phyloP scores from a whole-genome alignment of 257 asterid genomes.

The Solanum dulcamara region DNA sequence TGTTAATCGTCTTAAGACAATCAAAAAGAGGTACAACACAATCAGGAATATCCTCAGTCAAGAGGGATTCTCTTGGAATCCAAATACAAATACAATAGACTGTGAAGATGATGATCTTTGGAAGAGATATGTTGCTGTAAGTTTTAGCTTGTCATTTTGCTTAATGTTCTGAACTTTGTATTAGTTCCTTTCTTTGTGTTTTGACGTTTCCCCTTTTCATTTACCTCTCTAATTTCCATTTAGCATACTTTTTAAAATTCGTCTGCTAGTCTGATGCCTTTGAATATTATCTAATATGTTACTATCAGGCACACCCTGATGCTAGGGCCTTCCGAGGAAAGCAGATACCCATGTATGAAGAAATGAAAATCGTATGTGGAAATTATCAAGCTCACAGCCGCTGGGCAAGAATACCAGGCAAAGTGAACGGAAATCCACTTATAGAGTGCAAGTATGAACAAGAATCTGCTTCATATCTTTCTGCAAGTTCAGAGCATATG shows the following conservation, averaged over 20 bases:
- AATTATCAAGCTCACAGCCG: background rate
- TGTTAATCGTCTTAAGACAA: slow-evolving; percentile 1
- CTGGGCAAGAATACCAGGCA: background rate
- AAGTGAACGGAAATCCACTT: background rate
- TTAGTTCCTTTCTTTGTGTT: background rate
- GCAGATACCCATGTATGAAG: background rate
- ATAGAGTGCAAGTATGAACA: background rate
- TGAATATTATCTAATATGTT: background rate
- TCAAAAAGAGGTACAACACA: background rate
- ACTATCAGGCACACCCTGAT: slow-evolving; percentile 1
- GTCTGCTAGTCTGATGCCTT: background rate
- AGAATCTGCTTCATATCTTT: background rate
- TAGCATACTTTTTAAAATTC: background rate
- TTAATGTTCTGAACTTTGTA: background rate
- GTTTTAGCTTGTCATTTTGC: background rate
- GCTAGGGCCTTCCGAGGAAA: background rate
- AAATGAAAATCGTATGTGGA: background rate
- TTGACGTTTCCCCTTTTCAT: background rate
- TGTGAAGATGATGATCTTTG: background rate
- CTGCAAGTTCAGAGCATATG: slow-evolving; percentile 3
- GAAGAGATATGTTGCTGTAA: background rate
- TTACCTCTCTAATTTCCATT: background rate
- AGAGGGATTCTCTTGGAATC: background rate
- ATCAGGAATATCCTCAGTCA: background rate
- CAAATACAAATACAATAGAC: background rate